Base-by-base conservation (phyloP, 1,284 basidiomycete species). In the Trametes hirsuta region DNA sequence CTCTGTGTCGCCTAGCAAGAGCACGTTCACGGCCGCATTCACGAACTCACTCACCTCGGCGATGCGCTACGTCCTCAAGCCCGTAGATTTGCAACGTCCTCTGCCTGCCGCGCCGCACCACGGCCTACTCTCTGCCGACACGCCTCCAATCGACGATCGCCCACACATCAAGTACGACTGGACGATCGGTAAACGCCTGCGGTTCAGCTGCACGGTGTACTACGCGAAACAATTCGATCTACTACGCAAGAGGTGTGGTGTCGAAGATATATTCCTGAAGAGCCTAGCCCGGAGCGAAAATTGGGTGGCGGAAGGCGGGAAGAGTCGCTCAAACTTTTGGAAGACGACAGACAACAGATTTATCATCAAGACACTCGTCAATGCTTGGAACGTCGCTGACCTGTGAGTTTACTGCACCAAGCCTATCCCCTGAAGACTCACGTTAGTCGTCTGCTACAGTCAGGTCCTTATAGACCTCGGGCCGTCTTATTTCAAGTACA, bases 341-440 rank as follows among this genome's bases (percentile, higher is more conserved):
- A 90, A 88, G 79, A 91, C 89, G 45, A 70, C 75, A 15, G 91
- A 93, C 70, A 84, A 89, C 65, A 78, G 84, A 59, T 91, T 88
- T 70, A 86, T 93, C 66, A 88, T 93, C 76, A 93, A 93, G 80
- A 90, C 90, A 12, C 74, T 93, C 55, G 87, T 93, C 6, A 87
- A 89, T 73, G 89, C 90, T 11, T 93, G 90, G 90, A 91, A 91
- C 70, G 90, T 91, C 39, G 88, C 87, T 8, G 91, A 93, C 74
- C 73, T 90, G 90, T 91, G 68, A 77, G 88, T 82, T 48, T 40
- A n/a, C 0, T 30, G 22, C 30, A 9, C 21, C 6, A 22, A 36
- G 4, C 24, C 10, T 8, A 14, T 3, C 6, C 6, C 39, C 5
- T 40, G 8, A 22, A 15, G 46, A n/a, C 18, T 3, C 22, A 8